Evolutionary conservation across 768 basidiomycete species (phyloP), one percentile per base, ranked within the genome.

Genomic region (Coprinellus micaceus): DNA sequence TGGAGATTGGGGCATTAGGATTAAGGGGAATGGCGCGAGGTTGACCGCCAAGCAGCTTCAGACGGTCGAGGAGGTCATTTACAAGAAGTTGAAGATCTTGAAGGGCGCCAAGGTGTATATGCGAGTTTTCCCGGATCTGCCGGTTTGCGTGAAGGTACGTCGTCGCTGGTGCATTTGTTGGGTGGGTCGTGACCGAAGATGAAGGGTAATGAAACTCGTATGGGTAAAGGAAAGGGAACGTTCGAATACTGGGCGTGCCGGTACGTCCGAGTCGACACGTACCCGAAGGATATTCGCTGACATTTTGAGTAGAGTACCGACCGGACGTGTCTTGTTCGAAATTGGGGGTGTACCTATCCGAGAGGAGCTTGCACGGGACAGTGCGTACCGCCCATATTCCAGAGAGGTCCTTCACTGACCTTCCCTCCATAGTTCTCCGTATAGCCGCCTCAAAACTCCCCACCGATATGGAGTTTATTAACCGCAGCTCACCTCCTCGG

Each of bases 141-240:
- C 95, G 2, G 94, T 99, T 58, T 97, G 95, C 76, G 86, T 98
- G 53, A 98, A 99, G 83, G 93, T 91, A 57, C 43, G 77, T 64
- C 7, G 26, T 45, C 15, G 36, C 17, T 13, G 1, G 45, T 30
- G 33, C 10, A 40, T 47, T 47, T 13, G 52, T 50, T 17, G n/a
- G 5, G n/a, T 37, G 36, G 36, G n/a, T n/a, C n/a, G n/a, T n/a
- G n/a, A n/a, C n/a, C n/a, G n/a, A n/a, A n/a, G n/a, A 37, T 37
- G 36, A 56, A 94, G 91, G 96, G 97, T 53, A 98, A 97, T 64
- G 95, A 98, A 72, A 95, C 94, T 4, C 89, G 97, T 80, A 98
- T 98, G 97, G 97, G 97, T 50, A 98, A 98, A 74, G 97, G 97
- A 57, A 99, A 99, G 71, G 97, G 97, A 45, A 84, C 89, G 0